A percentile compares a stretch with the other conserved stretches of the same genome.
Evolutionary conservation across 139 green algal species (phyloP).

Genomic region (Coccomyxa sp.): DNA sequence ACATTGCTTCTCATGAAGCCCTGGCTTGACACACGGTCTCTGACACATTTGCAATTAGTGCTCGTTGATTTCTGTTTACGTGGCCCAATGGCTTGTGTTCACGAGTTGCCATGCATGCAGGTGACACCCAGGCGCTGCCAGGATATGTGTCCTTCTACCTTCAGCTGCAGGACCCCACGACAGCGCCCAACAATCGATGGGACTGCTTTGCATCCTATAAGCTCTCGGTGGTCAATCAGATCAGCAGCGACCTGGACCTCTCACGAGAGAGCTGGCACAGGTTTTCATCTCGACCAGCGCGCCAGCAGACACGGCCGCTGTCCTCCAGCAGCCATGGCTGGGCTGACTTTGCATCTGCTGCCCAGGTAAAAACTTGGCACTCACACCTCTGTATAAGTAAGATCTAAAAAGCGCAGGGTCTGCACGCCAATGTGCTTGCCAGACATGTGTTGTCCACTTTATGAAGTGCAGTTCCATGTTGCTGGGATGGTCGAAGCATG

Average conservation of each 20-base stretch:
- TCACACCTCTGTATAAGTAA: too few species aligned
- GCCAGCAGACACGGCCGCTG: background rate
- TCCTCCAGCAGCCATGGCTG: constrained; percentile 47
- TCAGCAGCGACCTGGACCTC: constrained; percentile 36
- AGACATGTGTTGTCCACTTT: too few species aligned
- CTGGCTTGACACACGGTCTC: background rate
- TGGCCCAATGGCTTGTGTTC: background rate
- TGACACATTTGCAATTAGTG: background rate
- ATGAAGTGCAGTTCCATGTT: too few species aligned
- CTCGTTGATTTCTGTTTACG: too few species aligned
- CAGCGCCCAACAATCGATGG: constrained; percentile 34
- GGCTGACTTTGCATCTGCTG: constrained; percentile 60
- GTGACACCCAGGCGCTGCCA: constrained; percentile 53
- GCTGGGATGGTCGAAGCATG: too few species aligned
- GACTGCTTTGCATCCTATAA: constrained; percentile 61
- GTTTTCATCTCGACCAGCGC: constrained; percentile 27
- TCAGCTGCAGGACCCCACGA: constrained; percentile 23
- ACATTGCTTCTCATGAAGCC: background rate
- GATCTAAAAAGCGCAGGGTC: too few species aligned
- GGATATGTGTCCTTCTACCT: constrained; percentile 55
- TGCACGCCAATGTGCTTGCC: too few species aligned
- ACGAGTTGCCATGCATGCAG: constrained; percentile 7
- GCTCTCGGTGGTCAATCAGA: constrained; percentile 43
- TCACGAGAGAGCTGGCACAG: constrained; percentile 51
- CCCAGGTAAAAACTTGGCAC: constrained; percentile 9